phyloP scores from a whole-genome alignment of 2,329 filamentous ascomycete species.

The Penicillium sp. region DNA sequence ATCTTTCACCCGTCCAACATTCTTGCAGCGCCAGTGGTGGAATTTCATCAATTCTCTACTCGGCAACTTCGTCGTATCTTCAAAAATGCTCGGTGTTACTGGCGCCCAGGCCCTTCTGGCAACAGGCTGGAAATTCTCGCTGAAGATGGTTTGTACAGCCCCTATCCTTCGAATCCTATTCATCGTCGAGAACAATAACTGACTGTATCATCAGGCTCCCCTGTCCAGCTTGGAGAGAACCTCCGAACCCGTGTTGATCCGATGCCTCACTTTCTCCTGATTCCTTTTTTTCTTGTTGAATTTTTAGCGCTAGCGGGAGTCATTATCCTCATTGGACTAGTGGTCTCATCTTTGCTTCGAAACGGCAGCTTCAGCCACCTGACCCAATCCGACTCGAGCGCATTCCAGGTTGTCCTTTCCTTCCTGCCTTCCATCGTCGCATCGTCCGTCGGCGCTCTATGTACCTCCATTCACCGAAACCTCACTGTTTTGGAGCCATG shows the following conservation, averaged over 20 bases:
- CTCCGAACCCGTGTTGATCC: constrained; percentile 28
- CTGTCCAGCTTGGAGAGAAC: constrained; percentile 24
- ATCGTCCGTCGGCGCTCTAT: constrained; percentile 32
- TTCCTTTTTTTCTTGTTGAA: constrained; percentile 35
- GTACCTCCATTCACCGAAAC: constrained; percentile 35
- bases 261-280: constrained; percentile 34
- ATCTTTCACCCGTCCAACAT: constrained; percentile 30
- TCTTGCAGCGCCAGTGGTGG: constrained; percentile 24
- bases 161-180: neutral
- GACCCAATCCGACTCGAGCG: constrained; percentile 32
- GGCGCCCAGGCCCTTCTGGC: constrained; percentile 27
- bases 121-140: constrained; percentile 30
- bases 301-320: constrained; percentile 32
- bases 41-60: constrained; percentile 35
- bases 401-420: constrained; percentile 32
- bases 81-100: constrained; percentile 28
- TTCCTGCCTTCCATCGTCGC: constrained; percentile 34
- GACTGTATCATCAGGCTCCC: constrained; percentile 17
- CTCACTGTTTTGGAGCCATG: constrained; percentile 36
- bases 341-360: constrained; percentile 27
- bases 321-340: constrained; percentile 31
- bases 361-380: constrained; percentile 32
- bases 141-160: constrained; percentile 24
- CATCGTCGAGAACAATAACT: neutral
- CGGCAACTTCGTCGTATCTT: constrained; percentile 32